Evolutionary conservation across 768 basidiomycete genomes (phyloP), one percentile per base, ranked within the genome.

Genomic region (Tephrocybe rancida): DNA sequence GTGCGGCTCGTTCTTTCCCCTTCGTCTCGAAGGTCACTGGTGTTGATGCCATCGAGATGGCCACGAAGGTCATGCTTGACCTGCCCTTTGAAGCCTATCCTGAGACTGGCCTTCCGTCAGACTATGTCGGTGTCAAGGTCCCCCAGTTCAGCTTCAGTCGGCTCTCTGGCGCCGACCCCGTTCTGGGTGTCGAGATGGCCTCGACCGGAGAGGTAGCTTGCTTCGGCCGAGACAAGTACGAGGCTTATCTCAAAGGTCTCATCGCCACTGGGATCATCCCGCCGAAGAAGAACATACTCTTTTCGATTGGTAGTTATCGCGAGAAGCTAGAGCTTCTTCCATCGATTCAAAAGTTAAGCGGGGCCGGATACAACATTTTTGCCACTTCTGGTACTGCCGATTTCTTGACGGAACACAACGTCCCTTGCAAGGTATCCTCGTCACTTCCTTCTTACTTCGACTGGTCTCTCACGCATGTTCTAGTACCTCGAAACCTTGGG

Each of bases 71-170:
- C 59, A 98, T 99, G 95, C 79, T 99, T 22, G 92, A 84, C 53
- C 69, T 96, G 47, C 90, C 92, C 5, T 87, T 96, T 30, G 90
- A 91, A 55, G 74, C 95, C 6, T 98, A 98, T 70, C 97, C 96
- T 16, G 92, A 94, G 45, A 69, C 85, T 54, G 89, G 88, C 49
- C 79, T 98, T 58, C 94, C 97, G 3, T 65, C 83, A 32, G 92
- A 98, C 67, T 99, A 98, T 67, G 97, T 99, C 55, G 97, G 96
- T 51, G 89, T 99, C 73, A 99, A 99, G 77, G 96, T 97, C 2
- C 95, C 97, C n/a, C 97, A 99, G 70, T 99, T 98, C 85, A 95
- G 92, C 63, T 99, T 98, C 75, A 94, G 91, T 63, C 87, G 97
- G 38, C 75, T 99, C 30, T 95, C 93, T 18, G 97, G 97, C 22